Percentiles rank a stretch among this genome's conserved stretches.
These are phyloP conservation scores for Halenospora varia DNA, from an alignment of 495 filamentous ascomycete genomes.

Conservation along the genomic window DNA sequence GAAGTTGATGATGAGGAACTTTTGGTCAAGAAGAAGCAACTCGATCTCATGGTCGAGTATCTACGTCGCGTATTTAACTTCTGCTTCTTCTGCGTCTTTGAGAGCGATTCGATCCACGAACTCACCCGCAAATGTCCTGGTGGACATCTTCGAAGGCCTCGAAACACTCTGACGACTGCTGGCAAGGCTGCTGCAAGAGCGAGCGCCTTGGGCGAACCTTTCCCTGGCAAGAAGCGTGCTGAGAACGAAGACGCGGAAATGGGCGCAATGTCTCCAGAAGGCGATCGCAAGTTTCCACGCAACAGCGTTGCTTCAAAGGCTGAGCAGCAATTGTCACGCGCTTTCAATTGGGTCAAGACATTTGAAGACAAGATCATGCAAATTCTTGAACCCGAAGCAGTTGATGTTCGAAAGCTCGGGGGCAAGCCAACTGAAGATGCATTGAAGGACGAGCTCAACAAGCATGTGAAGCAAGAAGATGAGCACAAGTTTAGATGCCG, in stretches of 20 bases:
- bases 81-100: conserved; percentile 99
- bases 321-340: conserved; percentile 87
- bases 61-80: conserved; percentile 95
- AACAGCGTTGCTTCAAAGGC: conserved; percentile 61
- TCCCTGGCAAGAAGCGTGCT: conserved; percentile 72
- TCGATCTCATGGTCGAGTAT: conserved; percentile 95
- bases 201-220: conserved; percentile 72
- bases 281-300: conserved; percentile 60
- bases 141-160: conserved; percentile 88
- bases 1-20: conserved; percentile 86
- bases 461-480: conserved; percentile 94
- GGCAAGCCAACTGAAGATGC: conserved; percentile 84
- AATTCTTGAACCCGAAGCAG: conserved; percentile 83
- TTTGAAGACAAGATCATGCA: conserved; percentile 96
- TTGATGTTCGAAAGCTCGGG: conserved; percentile 82
- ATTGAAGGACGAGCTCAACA: conserved; percentile 77
- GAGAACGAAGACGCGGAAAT: conserved; percentile 59
- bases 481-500: conserved; percentile 95
- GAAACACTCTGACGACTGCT: conserved; percentile 72
- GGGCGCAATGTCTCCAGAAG: conserved; percentile 54
- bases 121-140: conserved; percentile 93
- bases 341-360: conserved; percentile 98
- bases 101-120: conserved; percentile 95
- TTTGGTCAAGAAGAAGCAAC: conserved; percentile 89
- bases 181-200: conserved; percentile 83